phyloP scores from a whole-genome alignment of 2,329 filamentous ascomycete genomes.

The Pseudocercospora crystallina region DNA sequence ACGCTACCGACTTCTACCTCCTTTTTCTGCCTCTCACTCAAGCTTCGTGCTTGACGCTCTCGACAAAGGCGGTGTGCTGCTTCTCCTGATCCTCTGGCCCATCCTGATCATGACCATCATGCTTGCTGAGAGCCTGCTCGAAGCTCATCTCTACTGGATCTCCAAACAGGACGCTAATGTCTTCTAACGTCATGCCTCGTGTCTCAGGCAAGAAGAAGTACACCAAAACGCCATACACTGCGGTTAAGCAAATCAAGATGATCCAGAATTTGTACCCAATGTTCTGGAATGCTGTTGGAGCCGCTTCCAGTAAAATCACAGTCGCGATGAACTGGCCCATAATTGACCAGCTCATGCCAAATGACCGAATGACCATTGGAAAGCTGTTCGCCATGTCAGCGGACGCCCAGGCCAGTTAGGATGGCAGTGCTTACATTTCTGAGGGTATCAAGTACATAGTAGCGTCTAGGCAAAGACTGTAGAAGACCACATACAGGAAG shows the following conservation, averaged over 20 bases:
- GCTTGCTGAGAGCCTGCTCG: slow-evolving; percentile 17
- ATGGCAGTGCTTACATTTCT: too few relatives aligned
- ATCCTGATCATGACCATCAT: neutral
- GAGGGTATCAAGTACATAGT: slow-evolving; percentile 6
- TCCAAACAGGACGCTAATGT: slow-evolving; percentile 18
- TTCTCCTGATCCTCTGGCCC: neutral
- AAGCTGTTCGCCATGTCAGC: slow-evolving; percentile 7
- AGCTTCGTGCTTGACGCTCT: slow-evolving; percentile 26
- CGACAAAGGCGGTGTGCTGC: neutral
- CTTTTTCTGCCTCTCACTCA: too few relatives aligned
- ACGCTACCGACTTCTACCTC: too few relatives aligned
- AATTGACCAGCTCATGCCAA: slow-evolving; percentile 15
- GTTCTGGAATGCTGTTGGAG: slow-evolving; percentile 16
- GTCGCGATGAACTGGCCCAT: slow-evolving; percentile 18
- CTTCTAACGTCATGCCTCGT: slow-evolving; percentile 15
- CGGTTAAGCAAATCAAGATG: slow-evolving; percentile 11
- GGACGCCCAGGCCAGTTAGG: neutral
- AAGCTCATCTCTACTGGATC: slow-evolving; percentile 19
- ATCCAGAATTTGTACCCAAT: slow-evolving; percentile 21
- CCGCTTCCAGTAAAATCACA: slow-evolving; percentile 17
- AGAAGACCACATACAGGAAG: slow-evolving; percentile 9
- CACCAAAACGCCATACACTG: too few relatives aligned
- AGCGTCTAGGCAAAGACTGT: slow-evolving; percentile 6
- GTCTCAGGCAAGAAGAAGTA: too few relatives aligned
- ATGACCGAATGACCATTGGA: slow-evolving; percentile 18